Evolutionary conservation across 768 basidiomycete species (phyloP).

Genomic region (Hirschioporus abietinus): DNA sequence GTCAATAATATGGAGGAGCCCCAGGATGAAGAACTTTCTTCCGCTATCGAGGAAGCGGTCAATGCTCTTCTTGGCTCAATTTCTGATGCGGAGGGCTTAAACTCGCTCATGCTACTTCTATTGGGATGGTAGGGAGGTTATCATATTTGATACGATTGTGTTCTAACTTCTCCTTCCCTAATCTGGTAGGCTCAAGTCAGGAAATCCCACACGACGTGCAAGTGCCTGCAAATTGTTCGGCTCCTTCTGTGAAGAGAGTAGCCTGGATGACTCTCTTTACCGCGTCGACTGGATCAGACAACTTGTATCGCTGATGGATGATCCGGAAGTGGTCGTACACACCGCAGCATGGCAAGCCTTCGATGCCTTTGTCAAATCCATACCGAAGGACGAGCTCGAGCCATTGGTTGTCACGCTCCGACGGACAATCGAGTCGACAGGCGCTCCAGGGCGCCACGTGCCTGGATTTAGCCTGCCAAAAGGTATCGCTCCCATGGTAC

Average conservation of each 20-base stretch:
- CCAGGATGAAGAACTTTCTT: constrained; percentile 61
- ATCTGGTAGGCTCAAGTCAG: constrained; percentile 70
- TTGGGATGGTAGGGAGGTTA: constrained; percentile 68
- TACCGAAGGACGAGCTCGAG: constrained; percentile 92
- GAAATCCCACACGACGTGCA: constrained; percentile 62
- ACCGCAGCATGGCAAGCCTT: constrained; percentile 79
- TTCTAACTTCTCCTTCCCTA: not conserved
- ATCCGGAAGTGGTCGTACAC: constrained; percentile 67
- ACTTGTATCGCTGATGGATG: constrained; percentile 78
- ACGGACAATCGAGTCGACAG: constrained; percentile 80
- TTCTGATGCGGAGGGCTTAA: constrained; percentile 80
- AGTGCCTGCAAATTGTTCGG: constrained; percentile 77
- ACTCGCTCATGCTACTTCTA: constrained; percentile 82
- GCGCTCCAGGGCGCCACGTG: constrained; percentile 68
- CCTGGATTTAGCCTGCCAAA: constrained; percentile 85
- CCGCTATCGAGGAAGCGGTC: constrained; percentile 71
- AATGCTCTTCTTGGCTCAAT: constrained; percentile 73
- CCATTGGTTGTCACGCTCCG: constrained; percentile 85
- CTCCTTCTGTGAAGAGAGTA: constrained; percentile 77
- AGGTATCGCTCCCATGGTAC: constrained; percentile 78
- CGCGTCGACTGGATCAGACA: constrained; percentile 94
- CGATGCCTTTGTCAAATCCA: constrained; percentile 81
- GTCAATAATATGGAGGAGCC: constrained; percentile 67
- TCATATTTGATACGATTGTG: not conserved
- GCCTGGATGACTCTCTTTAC: constrained; percentile 79